Evolutionary conservation across 495 filamentous ascomycete species (phyloP), one percentile per base, ranked within the genome.

Genomic region (Neurospora sp.): DNA sequence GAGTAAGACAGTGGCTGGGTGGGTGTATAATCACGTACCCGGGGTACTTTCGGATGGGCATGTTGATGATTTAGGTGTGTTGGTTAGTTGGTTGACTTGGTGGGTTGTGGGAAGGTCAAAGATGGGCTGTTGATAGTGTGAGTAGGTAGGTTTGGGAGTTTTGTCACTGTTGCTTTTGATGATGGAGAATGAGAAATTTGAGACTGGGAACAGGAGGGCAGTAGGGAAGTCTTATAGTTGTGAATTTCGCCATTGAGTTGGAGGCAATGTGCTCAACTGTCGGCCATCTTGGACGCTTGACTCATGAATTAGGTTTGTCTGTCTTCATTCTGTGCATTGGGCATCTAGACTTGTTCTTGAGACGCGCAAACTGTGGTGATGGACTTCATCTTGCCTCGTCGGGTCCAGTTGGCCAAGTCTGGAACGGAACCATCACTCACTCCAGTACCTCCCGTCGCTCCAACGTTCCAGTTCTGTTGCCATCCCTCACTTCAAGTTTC

Each of bases 201-300:
- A 2, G 2, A 54, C 20, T 54, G 20, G n/a, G 6, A 0, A 20
- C 8, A 0, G n/a, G 0, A 20, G 44, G 44, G 0, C 0, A 54
- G 46, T 12, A 54, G 5, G 20, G 23, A 7, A 59, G 20, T 14
- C 2, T 23, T 59, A 14, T 59, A 14, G 48, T 38, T 38, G 37
- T 27, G 20, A 54, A 27, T 54, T 1, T 54, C 5, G 46, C 10
- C 5, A 27, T 27, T 2, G 46, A 27, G 20, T 23, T 27, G 0
- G 46, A 6, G 20, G 10, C 10, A 3, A 54, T 54, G 20, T 27
- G 4, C 0, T 27, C 20, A 59, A 11, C 7, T 2, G 20, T 31
- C 4, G 48, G 20, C 48, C 48, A 27, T 14, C 11, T 27, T 14
- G 1, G 11, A 59, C 5, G 2, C 20, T 59, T 27, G 48, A 27